These are phyloP conservation scores for Hygrophoropsis aurantiaca DNA, from an alignment of 768 basidiomycete genomes.

Conservation along the genomic window DNA sequence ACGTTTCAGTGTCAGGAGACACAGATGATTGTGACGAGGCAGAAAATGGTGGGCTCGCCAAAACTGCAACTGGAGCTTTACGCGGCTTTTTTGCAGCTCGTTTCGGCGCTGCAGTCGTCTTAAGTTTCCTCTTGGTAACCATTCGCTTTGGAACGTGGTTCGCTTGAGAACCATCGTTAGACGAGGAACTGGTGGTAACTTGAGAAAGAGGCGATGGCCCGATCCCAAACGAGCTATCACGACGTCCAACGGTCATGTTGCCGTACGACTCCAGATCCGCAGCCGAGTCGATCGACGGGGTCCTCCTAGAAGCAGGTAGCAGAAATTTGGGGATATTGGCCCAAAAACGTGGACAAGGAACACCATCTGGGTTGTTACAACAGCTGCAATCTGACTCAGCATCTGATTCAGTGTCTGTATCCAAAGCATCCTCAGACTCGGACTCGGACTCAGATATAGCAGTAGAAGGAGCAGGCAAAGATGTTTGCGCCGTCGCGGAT, in stretches of 20 bases:
- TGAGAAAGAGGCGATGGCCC: background rate
- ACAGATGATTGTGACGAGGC: too few species aligned
- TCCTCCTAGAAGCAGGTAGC: constrained; percentile 12
- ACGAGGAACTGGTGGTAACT: background rate
- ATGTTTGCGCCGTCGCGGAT: background rate
- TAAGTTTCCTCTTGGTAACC: constrained; percentile 18
- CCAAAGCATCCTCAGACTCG: constrained; percentile 10
- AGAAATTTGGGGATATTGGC: constrained; percentile 14
- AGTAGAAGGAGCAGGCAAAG: background rate
- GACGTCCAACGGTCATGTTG: background rate
- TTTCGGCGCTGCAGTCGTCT: background rate
- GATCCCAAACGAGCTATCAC: too few species aligned
- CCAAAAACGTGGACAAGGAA: constrained; percentile 5
- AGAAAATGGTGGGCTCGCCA: too few species aligned
- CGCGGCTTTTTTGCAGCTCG: constrained; percentile 14
- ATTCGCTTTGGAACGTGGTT: background rate
- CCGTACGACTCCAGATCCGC: background rate
- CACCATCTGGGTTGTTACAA: background rate
- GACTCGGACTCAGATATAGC: background rate
- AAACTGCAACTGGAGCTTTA: background rate
- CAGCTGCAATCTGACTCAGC: constrained; percentile 14
- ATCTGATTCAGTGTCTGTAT: constrained; percentile 18
- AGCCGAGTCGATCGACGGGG: constrained; percentile 16
- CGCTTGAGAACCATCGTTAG: background rate
- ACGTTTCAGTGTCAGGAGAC: too few species aligned